These are phyloP conservation scores for Viola pubescens DNA, from an alignment of 441 rosid species.

Conservation along the genomic window DNA sequence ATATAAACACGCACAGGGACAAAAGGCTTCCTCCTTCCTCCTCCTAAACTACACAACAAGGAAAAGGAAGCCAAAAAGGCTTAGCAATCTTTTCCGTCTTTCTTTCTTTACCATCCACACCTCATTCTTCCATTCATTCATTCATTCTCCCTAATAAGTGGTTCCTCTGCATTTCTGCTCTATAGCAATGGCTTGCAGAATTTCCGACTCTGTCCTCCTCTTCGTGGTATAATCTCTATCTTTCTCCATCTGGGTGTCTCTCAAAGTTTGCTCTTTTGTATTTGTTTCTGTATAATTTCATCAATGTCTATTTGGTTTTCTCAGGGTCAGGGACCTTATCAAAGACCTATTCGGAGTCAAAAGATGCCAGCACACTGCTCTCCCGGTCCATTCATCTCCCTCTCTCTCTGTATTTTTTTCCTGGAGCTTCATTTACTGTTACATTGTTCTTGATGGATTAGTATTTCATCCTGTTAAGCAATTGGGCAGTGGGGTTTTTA, in stretches of 20 bases:
- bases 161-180: constrained; percentile 23
- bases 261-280: neutral
- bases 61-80: neutral
- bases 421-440: neutral
- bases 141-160: constrained; percentile 10
- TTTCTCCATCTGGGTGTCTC: constrained; percentile 4
- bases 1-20: no score
- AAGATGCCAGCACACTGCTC: constrained; percentile 39
- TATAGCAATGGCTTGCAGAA: constrained; percentile 51
- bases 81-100: no score
- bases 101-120: neutral
- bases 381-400: constrained; percentile 32
- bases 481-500: no score
- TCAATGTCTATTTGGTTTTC: constrained; percentile 14
- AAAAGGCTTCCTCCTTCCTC: neutral
- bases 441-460: neutral
- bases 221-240: constrained; percentile 32
- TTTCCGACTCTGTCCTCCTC: constrained; percentile 52
- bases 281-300: neutral
- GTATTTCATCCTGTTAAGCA: neutral
- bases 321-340: constrained; percentile 49
- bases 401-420: neutral
- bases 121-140: neutral
- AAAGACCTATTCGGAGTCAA: constrained; percentile 33
- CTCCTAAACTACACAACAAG: neutral